Evolutionary conservation across 23 red algal species (phyloP).

Genomic region (Gracilaria vermiculophylla): DNA sequence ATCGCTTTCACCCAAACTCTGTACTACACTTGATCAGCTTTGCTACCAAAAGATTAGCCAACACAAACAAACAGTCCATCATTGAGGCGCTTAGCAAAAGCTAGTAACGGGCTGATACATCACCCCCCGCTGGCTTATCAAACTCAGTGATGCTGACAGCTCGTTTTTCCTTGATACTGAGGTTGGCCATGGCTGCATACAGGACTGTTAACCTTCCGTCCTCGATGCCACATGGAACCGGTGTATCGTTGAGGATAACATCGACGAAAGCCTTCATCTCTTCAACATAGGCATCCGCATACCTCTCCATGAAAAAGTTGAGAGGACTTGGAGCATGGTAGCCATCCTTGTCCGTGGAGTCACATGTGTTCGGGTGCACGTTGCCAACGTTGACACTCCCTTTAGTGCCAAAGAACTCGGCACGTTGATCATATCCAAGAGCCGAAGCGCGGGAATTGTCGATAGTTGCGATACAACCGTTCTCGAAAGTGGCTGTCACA

Average conservation of each 20-base stretch:
- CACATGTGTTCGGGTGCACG: conserved; percentile 84
- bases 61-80: too few species aligned
- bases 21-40: too few species aligned
- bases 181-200: conserved; percentile 76
- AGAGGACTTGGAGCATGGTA: conserved; percentile 66
- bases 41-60: too few species aligned
- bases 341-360: conserved; percentile 30
- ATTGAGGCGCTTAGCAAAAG: background rate
- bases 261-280: conserved; percentile 93
- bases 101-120: conserved; percentile 2
- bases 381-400: conserved; percentile 74
- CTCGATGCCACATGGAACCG: conserved; percentile 56
- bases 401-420: conserved; percentile 82
- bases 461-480: conserved; percentile 87
- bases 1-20: too few species aligned
- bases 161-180: conserved; percentile 90
- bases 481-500: conserved; percentile 79
- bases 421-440: conserved; percentile 94
- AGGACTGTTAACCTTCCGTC: conserved; percentile 90
- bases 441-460: conserved; percentile 79
- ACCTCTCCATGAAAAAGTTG: conserved; percentile 99
- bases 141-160: conserved; percentile 77
- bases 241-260: conserved; percentile 64
- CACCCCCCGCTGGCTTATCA: background rate
- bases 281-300: conserved; percentile 83